phyloP scores from a whole-genome alignment of 164 flowering plant genomes.

The Stephania yunnanensis region DNA sequence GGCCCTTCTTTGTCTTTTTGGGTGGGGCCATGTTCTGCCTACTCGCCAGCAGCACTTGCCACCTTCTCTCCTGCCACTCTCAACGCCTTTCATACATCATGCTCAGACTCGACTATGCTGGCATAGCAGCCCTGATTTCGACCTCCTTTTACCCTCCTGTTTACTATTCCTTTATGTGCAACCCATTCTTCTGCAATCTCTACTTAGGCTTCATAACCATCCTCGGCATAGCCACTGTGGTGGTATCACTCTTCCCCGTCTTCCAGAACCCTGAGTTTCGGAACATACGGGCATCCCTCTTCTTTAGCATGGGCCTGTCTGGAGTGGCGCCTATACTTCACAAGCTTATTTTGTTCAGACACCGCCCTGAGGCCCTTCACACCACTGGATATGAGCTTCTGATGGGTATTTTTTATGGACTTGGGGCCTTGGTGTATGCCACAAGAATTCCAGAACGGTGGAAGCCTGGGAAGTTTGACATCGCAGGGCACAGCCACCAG shows the following conservation, averaged over 20 bases:
- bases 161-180: slow-evolving; percentile 96
- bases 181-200: slow-evolving; percentile 80
- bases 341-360: slow-evolving; percentile 62
- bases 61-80: slow-evolving; percentile 87
- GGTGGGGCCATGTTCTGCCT: slow-evolving; percentile 99
- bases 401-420: slow-evolving; percentile 77
- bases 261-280: slow-evolving; percentile 83
- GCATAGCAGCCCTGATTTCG: slow-evolving; percentile 84
- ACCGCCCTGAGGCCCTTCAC: slow-evolving; percentile 77
- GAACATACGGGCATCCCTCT: slow-evolving; percentile 58
- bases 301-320: slow-evolving; percentile 87
- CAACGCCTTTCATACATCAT: slow-evolving; percentile 77
- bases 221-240: slow-evolving; percentile 60
- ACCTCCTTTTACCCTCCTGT: slow-evolving; percentile 94
- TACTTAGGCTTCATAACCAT: slow-evolving; percentile 85
- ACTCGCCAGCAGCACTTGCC: slow-evolving; percentile 91
- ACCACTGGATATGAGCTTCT: slow-evolving; percentile 80
- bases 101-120: slow-evolving; percentile 93
- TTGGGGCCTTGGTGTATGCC: slow-evolving; percentile 83
- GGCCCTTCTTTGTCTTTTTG: slow-evolving; percentile 91
- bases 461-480: slow-evolving; percentile 96
- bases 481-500: slow-evolving; percentile 96
- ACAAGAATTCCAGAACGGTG: slow-evolving; percentile 87
- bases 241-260: slow-evolving; percentile 69
- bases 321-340: slow-evolving; percentile 79